Evolutionary conservation across 345 rosid species (phyloP), one percentile per base, ranked within the genome.

Genomic region (Euclidium syriacum): DNA sequence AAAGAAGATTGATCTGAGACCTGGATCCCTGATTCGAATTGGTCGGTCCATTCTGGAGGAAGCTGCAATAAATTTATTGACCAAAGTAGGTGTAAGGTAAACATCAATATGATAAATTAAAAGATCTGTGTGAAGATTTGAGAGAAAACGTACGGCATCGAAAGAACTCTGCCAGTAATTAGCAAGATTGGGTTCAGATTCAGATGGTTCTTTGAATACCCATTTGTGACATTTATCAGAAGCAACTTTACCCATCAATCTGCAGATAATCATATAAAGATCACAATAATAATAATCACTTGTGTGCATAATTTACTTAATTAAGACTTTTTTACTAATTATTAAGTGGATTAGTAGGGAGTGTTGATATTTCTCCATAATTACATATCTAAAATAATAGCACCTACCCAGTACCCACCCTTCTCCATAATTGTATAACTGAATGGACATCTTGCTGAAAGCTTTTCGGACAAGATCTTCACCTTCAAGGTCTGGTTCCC

Each of bases 331-430:
- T n/a, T 39, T 19, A 59, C 7, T 60, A 55, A 39, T 38, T 12
- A 56, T 53, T 4, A 48, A 56, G 59, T 54, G 53, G n/a, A n/a
- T n/a, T n/a, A 64, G 49, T 64, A 58, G 59, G 58, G 68, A 34
- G 58, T 70, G 64, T 41, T 52, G 50, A 69, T 52, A 25, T 52
- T 51, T 43, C 10, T 55, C 10, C 48, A 58, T 64, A 52, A 51
- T 52, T 40, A 50, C 8, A 32, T 65, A 72, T 59, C 41, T 38
- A 56, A 69, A 56, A 15, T 61, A 68, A 11, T n/a, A 74, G 35
- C 83, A 89, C 96, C 88, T 85, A 87, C 99, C 97, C 75, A 92
- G 81, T 78, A 94, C 99, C 99, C 96, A 94, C 99, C 99, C 99
- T 94, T 94, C 99, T 94, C 99, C 96, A 83, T 94, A 94, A 80